Evolutionary conservation across 2,329 filamentous ascomycete species (phyloP).

Genomic region (Chaetomium sp.): DNA sequence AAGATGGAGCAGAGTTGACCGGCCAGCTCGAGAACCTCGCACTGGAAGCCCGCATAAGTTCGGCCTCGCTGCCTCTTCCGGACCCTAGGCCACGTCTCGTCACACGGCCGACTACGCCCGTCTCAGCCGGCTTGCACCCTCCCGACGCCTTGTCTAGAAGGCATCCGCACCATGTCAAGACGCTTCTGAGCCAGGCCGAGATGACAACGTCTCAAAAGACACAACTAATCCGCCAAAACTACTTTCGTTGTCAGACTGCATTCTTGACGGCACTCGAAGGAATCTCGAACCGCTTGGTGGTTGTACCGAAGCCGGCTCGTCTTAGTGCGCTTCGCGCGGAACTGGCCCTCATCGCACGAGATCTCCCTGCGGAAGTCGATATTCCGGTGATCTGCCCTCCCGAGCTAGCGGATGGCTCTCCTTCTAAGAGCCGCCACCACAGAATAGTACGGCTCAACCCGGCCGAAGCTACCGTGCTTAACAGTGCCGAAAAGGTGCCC

Average conservation of each 20-base stretch:
- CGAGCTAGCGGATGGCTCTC: constrained; percentile 64
- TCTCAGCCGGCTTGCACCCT: constrained; percentile 48
- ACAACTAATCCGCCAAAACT: constrained; percentile 70
- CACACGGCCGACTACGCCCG: constrained; percentile 51
- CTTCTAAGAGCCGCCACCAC: constrained; percentile 70
- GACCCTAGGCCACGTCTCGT: constrained; percentile 47
- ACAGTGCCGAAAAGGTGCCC: constrained; percentile 80
- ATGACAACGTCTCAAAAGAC: constrained; percentile 61
- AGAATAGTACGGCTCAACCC: constrained; percentile 78
- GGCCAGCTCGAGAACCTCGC: constrained; percentile 47
- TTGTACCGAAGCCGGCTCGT: constrained; percentile 73
- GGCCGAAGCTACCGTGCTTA: constrained; percentile 75
- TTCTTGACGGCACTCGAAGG: constrained; percentile 75
- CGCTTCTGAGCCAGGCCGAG: constrained; percentile 51
- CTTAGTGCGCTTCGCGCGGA: constrained; percentile 76
- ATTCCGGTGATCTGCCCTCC: constrained; percentile 77
- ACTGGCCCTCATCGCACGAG: constrained; percentile 71
- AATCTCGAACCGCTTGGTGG: constrained; percentile 77
- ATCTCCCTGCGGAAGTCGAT: constrained; percentile 76
- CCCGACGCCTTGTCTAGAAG: constrained; percentile 47
- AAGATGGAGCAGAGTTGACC: constrained; percentile 38
- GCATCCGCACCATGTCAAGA: constrained; percentile 57
- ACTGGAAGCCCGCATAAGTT: constrained; percentile 58
- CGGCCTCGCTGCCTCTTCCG: constrained; percentile 60
- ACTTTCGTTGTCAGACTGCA: constrained; percentile 74